Evolutionary conservation across 257 asterid species (phyloP).

Genomic region (Plectranthus barbatus): DNA sequence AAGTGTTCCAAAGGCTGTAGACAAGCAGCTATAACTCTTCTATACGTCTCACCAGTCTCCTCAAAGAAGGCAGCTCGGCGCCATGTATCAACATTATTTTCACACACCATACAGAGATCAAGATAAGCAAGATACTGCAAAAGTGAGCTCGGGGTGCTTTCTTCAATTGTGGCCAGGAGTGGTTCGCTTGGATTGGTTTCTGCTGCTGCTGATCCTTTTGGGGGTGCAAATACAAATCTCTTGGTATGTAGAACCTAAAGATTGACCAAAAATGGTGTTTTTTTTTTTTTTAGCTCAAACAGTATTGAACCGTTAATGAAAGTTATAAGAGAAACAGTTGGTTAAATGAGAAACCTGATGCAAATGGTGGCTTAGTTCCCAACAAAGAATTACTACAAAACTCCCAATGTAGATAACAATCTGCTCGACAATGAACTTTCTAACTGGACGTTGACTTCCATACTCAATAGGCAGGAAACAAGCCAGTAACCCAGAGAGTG

Average conservation of each 20-base stretch:
- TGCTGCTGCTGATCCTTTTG: slow-evolving; percentile 97
- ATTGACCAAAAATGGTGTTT: not conserved
- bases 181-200: slow-evolving; percentile 90
- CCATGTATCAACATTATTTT: slow-evolving; percentile 89
- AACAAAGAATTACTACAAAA: slow-evolving; percentile 61
- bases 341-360: slow-evolving; percentile 53
- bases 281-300: not conserved
- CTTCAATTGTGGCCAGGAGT: slow-evolving; percentile 70
- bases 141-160: slow-evolving; percentile 74
- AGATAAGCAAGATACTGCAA: slow-evolving; percentile 86
- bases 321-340: not conserved
- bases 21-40: slow-evolving; percentile 63
- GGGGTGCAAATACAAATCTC: slow-evolving; percentile 83
- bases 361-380: slow-evolving; percentile 77
- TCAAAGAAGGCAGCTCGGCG: slow-evolving; percentile 97
- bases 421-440: slow-evolving; percentile 51
- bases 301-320: not conserved
- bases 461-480: slow-evolving; percentile 41
- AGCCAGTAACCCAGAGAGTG: slow-evolving; percentile 37
- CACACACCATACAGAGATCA: slow-evolving; percentile 90
- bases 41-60: slow-evolving; percentile 87
- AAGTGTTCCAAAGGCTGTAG: slow-evolving; percentile 68
- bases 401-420: slow-evolving; percentile 49
- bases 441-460: slow-evolving; percentile 34
- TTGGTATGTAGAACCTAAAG: slow-evolving; percentile 73